These are phyloP conservation scores for Boletellus ananiceps DNA, from an alignment of 768 basidiomycete genomes.

Conservation along the genomic window DNA sequence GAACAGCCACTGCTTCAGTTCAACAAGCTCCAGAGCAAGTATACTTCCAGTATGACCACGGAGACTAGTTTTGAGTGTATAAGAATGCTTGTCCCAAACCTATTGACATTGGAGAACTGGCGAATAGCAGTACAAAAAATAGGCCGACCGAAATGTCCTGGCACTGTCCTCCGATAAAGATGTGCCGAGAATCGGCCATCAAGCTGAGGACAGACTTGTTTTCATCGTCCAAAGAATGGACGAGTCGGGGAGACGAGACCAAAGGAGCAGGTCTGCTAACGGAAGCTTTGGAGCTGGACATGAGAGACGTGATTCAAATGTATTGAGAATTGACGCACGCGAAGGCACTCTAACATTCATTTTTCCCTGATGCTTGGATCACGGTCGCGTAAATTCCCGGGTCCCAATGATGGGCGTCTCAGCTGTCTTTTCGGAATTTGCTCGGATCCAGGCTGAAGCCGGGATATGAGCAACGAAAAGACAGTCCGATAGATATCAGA, in stretches of 20 bases:
- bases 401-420: neutral
- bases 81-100: conserved; percentile 83
- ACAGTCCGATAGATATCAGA: no score
- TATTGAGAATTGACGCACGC: conserved; percentile 19
- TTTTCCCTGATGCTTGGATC: neutral
- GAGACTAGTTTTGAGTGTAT: conserved; percentile 63
- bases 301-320: conserved; percentile 3
- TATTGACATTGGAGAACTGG: conserved; percentile 27
- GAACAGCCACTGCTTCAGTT: conserved; percentile 79
- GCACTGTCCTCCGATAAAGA: conserved; percentile 81
- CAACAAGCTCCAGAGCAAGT: conserved; percentile 70
- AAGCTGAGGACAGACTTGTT: conserved; percentile 70
- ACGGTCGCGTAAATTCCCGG: conserved; percentile 1
- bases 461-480: neutral
- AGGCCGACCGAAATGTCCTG: conserved; percentile 65
- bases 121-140: neutral
- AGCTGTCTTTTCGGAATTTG: neutral
- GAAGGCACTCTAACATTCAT: conserved; percentile 19
- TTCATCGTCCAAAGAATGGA: conserved; percentile 69
- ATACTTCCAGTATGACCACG: conserved; percentile 83
- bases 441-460: neutral
- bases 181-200: conserved; percentile 64
- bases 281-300: conserved; percentile 40
- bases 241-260: conserved; percentile 44
- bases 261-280: conserved; percentile 53